Evolutionary conservation across 2,329 filamentous ascomycete species (phyloP).

Genomic region (Botryosphaeria dothidea): DNA sequence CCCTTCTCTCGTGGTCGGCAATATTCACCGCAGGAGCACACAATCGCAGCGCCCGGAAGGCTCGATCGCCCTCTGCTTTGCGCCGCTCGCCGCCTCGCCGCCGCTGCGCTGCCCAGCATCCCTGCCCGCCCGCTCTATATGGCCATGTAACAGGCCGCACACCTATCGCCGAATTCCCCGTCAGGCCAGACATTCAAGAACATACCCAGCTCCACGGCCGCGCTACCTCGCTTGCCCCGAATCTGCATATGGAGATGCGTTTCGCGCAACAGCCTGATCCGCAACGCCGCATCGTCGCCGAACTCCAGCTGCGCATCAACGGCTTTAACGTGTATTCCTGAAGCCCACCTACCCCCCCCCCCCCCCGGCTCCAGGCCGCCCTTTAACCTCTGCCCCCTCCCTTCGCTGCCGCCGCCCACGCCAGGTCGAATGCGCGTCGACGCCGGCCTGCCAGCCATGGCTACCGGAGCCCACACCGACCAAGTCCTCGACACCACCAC

Average conservation of each 20-base stretch:
- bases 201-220: slow-evolving; percentile 16
- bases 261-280: slow-evolving; percentile 16
- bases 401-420: slow-evolving; percentile 14
- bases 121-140: slow-evolving; percentile 18
- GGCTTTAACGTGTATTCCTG: slow-evolving; percentile 46
- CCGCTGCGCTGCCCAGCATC: slow-evolving; percentile 13
- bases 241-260: slow-evolving; percentile 17
- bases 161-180: slow-evolving; percentile 17
- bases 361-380: not conserved
- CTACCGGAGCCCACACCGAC: slow-evolving; percentile 34
- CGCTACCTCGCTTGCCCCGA: slow-evolving; percentile 13
- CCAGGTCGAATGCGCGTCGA: slow-evolving; percentile 22
- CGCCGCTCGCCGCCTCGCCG: slow-evolving; percentile 7
- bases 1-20: slow-evolving; percentile 9
- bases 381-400: not conserved
- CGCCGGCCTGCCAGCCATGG: slow-evolving; percentile 31
- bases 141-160: slow-evolving; percentile 17
- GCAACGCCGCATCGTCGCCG: slow-evolving; percentile 39
- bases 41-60: not conserved
- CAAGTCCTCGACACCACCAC: slow-evolving; percentile 29
- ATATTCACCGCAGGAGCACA: slow-evolving; percentile 4
- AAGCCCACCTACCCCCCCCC: slow-evolving; percentile 17
- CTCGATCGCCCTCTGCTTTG: slow-evolving; percentile 1
- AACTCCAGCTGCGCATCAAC: slow-evolving; percentile 43
- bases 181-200: slow-evolving; percentile 18